phyloP scores from a whole-genome alignment of 352 stramenopile species.

The Hyaloperonospora arabidopsidis region DNA sequence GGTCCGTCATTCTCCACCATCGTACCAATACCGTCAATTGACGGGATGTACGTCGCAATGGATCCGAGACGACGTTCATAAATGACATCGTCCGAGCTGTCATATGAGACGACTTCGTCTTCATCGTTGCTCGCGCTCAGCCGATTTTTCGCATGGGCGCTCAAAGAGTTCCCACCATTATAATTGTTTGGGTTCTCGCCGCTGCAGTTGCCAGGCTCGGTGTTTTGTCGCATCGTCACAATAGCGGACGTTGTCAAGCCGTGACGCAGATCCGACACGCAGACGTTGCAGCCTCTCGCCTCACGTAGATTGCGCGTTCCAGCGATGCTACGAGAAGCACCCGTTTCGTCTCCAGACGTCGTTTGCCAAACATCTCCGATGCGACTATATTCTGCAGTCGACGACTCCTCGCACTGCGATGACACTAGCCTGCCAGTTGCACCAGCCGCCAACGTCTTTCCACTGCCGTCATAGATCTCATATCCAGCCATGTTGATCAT shows the following conservation, averaged over 20 bases:
- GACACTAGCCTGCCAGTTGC: conserved; percentile 8
- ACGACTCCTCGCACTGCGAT: conserved; percentile 8
- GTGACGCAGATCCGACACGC: conserved; percentile 29
- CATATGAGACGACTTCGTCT: conserved; percentile 22
- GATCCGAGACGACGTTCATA: conserved; percentile 28
- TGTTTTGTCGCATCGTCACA: conserved; percentile 10
- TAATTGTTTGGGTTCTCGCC: conserved; percentile 13
- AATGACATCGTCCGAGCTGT: conserved; percentile 28
- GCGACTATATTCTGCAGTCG: conserved; percentile 19
- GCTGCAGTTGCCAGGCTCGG: conserved; percentile 16
- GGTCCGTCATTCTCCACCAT: conserved; percentile 17
- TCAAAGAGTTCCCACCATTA: too few species aligned
- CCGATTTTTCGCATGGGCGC: conserved; percentile 15
- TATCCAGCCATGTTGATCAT: conserved; percentile 44
- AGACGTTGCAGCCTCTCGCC: conserved; percentile 28
- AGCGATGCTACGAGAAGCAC: conserved; percentile 7
- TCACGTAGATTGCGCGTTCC: conserved; percentile 13
- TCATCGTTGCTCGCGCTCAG: conserved; percentile 20
- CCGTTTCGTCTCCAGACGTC: conserved; percentile 7
- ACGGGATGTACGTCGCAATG: conserved; percentile 28
- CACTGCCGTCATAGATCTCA: conserved; percentile 25
- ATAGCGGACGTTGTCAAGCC: conserved; percentile 19
- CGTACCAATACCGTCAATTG: conserved; percentile 16
- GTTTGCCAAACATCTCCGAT: conserved; percentile 23
- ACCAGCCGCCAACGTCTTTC: conserved; percentile 17